phyloP scores from a whole-genome alignment of 2,329 filamentous ascomycete genomes.

The Aspergillus piperis region DNA sequence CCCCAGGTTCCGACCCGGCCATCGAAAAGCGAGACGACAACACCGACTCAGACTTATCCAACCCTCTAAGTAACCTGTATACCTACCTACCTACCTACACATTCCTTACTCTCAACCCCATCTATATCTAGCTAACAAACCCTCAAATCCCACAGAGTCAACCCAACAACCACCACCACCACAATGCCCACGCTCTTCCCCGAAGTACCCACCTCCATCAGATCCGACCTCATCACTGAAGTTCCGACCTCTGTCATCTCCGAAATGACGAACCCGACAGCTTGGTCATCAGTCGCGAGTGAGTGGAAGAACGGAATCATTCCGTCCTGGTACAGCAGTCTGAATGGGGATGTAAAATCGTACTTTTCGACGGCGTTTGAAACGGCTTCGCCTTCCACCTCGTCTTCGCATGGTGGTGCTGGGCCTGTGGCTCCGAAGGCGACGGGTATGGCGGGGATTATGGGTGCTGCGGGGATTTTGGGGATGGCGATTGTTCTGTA shows the following conservation, averaged over 20 bases:
- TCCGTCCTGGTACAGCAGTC: conserved; percentile 30
- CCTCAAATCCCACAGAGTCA: neutral
- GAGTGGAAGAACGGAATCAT: conserved; percentile 26
- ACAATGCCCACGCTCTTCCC: neutral
- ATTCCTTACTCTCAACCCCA: neutral
- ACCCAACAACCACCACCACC: neutral
- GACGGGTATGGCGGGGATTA: neutral
- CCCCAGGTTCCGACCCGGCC: neutral
- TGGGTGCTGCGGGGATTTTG: neutral
- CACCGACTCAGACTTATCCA: neutral
- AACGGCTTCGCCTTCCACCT: neutral
- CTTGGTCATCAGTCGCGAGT: conserved; percentile 23
- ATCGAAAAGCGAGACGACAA: neutral
- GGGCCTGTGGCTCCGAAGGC: neutral
- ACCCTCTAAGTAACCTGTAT: neutral
- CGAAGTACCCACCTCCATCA: conserved; percentile 24
- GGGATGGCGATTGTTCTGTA: neutral
- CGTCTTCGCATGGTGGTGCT: neutral
- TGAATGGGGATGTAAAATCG: conserved; percentile 30
- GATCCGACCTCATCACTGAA: conserved; percentile 28
- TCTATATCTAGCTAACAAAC: neutral
- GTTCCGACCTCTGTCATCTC: conserved; percentile 27
- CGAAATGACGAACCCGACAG: conserved; percentile 22
- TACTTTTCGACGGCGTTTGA: conserved; percentile 19
- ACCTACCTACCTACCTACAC: no score